phyloP scores from a whole-genome alignment of 257 asterid genomes.

The Cinchona pubescens region DNA sequence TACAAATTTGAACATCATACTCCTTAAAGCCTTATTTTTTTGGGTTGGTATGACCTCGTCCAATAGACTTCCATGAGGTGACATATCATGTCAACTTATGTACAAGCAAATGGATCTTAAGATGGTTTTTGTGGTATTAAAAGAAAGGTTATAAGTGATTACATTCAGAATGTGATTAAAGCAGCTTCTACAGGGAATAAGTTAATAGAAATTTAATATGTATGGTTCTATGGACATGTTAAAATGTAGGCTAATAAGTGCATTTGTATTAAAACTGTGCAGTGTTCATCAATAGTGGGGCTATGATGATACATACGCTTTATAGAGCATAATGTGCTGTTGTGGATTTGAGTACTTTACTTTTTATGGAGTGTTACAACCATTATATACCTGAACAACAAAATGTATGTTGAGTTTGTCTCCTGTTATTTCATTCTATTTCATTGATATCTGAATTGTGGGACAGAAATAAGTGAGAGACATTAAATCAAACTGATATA shows the following conservation, averaged over 20 bases:
- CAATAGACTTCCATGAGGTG: not conserved
- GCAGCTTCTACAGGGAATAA: not conserved
- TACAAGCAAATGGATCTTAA: not conserved
- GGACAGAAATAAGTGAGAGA: not conserved
- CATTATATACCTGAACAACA: no score
- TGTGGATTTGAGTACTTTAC: no score
- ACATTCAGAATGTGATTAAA: not conserved
- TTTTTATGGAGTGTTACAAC: no score
- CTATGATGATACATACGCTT: not conserved
- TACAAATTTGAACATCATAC: not conserved
- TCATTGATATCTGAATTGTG: no score
- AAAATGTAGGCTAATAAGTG: not conserved
- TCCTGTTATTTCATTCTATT: no score
- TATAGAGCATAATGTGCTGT: no score
- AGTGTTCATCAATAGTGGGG: not conserved
- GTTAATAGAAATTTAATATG: not conserved
- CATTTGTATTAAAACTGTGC: not conserved
- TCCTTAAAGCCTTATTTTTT: not conserved
- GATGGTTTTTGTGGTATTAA: not conserved
- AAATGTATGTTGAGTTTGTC: no score
- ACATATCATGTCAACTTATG: not conserved
- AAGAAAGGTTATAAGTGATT: not conserved
- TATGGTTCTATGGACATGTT: not conserved
- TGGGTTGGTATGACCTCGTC: not conserved
- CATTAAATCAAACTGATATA: not conserved